Base-by-base conservation (phyloP, 208 protist genomes). In the Vickermania ingenoplastis region DNA sequence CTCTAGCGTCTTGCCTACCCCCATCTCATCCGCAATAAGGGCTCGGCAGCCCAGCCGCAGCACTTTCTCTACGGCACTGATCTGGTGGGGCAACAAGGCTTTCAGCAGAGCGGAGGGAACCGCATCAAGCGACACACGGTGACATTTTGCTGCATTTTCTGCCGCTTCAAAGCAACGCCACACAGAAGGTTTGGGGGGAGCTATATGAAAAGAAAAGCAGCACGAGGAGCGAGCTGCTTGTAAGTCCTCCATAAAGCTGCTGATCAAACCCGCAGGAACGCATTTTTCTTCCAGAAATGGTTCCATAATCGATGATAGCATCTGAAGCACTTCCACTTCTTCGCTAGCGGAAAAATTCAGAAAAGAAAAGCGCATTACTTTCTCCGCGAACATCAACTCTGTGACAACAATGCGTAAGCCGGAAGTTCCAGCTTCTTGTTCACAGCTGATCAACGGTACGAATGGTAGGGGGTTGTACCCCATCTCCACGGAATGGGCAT, bases 21-120 rank as follows among this genome's bases (percentile, higher is more conserved):
- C 86, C 86, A 93, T 93, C 51, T 93, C 86, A 65, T 93, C 86
- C 2, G 80, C 82, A 52, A 93, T 74, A 0, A 93, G 51, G 23
- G 64, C 53, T 48, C 86, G 59, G 0, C 82, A 82, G 30, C 63
- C 58, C 24, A 83, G 75, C 21, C 57, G 48, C 24, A 93, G 63
- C 2, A 75, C 77, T 27, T 57, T 71, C 49, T 57, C 59, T 55
- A 93, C 73, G 1, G 77, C 81, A n/a, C 76, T 69, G 17, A 81
- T 27, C 61, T 93, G 86, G 63, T 93, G 86, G 49, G 64, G 59
- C 36, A 71, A 71, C 11, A 93, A 59, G 24, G 23, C 45, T 11
- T 49, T 62, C 23, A 3, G 25, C 11, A 69, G 52, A 22, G 41
- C 23, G 21, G 36, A 22, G 11, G 62, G 62, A 13, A 67, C 24